These are phyloP conservation scores for Boletales sp. DNA, from an alignment of 768 basidiomycete species.

Conservation along the genomic window DNA sequence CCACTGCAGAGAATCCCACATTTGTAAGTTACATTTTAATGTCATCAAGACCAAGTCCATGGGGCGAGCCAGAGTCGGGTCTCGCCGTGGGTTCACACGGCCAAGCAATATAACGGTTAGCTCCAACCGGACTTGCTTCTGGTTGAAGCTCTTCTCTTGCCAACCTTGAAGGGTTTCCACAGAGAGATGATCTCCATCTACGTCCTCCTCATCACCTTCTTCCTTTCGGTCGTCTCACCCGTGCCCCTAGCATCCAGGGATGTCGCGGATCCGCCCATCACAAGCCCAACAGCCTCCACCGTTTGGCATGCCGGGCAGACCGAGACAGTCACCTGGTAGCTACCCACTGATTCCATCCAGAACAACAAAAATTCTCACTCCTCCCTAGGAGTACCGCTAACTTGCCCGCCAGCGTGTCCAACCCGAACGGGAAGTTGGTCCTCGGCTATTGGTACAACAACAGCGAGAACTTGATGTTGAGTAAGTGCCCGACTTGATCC, in stretches of 20 bases:
- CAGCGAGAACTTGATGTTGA: slow-evolving; percentile 30
- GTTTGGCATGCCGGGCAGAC: slow-evolving; percentile 44
- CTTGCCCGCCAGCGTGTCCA: slow-evolving; percentile 28
- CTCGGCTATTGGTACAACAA: slow-evolving; percentile 22
- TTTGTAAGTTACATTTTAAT: too few relatives aligned
- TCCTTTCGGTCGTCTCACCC: slow-evolving; percentile 23
- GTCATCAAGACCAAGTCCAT: too few relatives aligned
- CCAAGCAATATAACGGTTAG: slow-evolving; percentile 12
- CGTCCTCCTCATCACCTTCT: slow-evolving; percentile 19
- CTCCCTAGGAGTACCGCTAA: slow-evolving; percentile 12
- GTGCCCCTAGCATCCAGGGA: slow-evolving; percentile 38
- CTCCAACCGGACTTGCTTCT: neutral
- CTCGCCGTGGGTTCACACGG: slow-evolving; percentile 19
- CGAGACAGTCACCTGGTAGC: slow-evolving; percentile 50
- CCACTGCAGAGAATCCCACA: too few relatives aligned
- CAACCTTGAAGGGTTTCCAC: slow-evolving; percentile 11
- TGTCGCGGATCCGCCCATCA: slow-evolving; percentile 47
- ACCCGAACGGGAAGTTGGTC: slow-evolving; percentile 30
- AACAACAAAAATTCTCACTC: slow-evolving; percentile 24
- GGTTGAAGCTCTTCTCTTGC: slow-evolving; percentile 13
- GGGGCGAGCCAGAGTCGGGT: too few relatives aligned
- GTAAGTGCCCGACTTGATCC: slow-evolving; percentile 15
- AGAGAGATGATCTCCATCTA: slow-evolving; percentile 20
- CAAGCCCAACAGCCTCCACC: slow-evolving; percentile 37
- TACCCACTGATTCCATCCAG: neutral